A percentile compares a stretch with the other conserved stretches of the same genome.
Conservation (phyloP, 139 green algal species). For the Eudorina sp. region DNA sequence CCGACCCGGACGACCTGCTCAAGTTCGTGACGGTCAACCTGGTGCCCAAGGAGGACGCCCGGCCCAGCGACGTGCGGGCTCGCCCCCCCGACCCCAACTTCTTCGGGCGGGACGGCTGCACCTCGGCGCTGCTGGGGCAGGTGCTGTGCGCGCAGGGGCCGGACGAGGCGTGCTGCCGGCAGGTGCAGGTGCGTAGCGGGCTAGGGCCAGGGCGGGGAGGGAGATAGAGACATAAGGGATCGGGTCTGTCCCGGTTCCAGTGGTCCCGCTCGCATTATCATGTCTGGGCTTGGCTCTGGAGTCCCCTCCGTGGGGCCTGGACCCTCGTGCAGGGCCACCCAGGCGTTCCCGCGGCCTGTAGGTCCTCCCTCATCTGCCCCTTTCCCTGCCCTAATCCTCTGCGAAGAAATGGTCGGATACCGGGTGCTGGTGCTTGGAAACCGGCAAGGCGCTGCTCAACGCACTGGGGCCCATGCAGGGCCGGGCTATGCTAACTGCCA, state of each 20-base stretch:
- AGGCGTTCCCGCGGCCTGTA: no score
- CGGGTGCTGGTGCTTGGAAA: constrained; percentile 38
- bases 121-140: constrained; percentile 28
- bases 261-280: no score
- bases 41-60: not conserved
- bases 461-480: constrained; percentile 32
- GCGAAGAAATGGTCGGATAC: constrained; percentile 35
- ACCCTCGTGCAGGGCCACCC: no score
- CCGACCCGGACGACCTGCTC: constrained; percentile 27
- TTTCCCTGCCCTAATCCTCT: no score
- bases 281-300: no score
- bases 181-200: constrained; percentile 40
- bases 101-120: constrained; percentile 35
- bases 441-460: constrained; percentile 34
- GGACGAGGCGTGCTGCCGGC: constrained; percentile 15
- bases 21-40: constrained; percentile 38
- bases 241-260: no score
- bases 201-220: no score
- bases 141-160: constrained; percentile 42
- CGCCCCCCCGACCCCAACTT: not conserved
- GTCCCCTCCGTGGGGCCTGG: no score
- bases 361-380: no score
- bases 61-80: not conserved
- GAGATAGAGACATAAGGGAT: no score
- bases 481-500: constrained; percentile 22